Evolutionary conservation across 208 protist genomes (phyloP), one percentile per base, ranked within the genome.

Genomic region (Angomonas ambiguus): DNA sequence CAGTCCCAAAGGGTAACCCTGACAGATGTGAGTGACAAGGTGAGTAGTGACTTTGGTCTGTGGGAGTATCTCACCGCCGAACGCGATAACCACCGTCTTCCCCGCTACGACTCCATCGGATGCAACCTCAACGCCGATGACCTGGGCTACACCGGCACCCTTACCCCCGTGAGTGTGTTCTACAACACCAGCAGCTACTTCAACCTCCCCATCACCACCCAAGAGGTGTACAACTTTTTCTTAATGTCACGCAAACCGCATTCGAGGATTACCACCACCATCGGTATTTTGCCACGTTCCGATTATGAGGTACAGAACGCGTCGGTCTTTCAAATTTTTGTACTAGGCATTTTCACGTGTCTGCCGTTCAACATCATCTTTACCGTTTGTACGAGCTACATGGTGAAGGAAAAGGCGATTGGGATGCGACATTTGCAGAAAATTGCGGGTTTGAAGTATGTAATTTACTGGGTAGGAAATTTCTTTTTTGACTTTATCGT

Each of bases 321-420:
- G 53, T 45, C 71, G 31, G 25, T n/a, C 24, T 32, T 72, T 28
- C 31, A 60, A 11, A 71, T 83, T 22, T 71, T 79, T 49, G 27
- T 67, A 0, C 45, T 87, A 18, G 56, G 87, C 22, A 82, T 83
- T 33, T 25, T 63, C 35, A 59, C 85, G 34, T 65, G 87, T 33
- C 80, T 88, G 32, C 85, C 85, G 22, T 86, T 92, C 58, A 75
- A 74, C 18, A 82, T 88, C 62, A 76, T 92, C 31, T 80, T 82
- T 5, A 79, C 85, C n/a, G 86, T 70, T 1, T 86, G 70, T 62
- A 69, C 87, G 0, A 64, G 62, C 13, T 86, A 71, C 65, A 42
- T 87, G 2, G 80, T 90, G 45, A 79, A 73, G 66, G 83, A 90
- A 64, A 71, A 72, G 24, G 70, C 82, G 65, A 74, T 51, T 63